Evolutionary conservation across 1,284 basidiomycete species (phyloP).

Genomic region (Hemileia vastatrix): DNA sequence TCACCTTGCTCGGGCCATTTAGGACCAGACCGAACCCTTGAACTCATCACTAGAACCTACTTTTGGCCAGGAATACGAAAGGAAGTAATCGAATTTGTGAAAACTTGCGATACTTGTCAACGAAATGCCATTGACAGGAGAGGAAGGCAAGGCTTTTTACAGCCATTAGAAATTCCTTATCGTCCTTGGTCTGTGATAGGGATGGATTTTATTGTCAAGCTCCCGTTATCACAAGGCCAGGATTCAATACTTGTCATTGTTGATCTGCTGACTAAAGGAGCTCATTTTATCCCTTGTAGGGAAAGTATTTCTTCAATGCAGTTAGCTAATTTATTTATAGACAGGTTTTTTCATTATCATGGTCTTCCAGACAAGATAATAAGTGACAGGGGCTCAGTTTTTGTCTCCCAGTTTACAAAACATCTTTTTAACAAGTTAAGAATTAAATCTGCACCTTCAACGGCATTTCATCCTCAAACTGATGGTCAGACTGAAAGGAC

Average conservation of each 20-base stretch:
- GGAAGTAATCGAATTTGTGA: not conserved
- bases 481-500: constrained; percentile 5
- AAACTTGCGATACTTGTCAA: constrained; percentile 6
- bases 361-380: constrained; percentile 2
- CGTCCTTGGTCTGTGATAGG: constrained; percentile 24
- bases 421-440: not conserved
- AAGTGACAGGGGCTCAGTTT: not conserved
- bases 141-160: not conserved
- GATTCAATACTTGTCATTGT: constrained; percentile 34
- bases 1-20: not conserved
- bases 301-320: not conserved
- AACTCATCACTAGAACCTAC: not conserved
- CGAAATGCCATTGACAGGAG: not conserved
- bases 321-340: constrained; percentile 2
- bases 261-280: constrained; percentile 24
- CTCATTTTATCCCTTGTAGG: constrained; percentile 2
- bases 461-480: constrained; percentile 11
- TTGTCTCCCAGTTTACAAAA: not conserved
- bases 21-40: not conserved
- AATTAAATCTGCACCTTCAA: not conserved
- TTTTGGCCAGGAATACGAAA: constrained; percentile 3
- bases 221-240: constrained; percentile 12
- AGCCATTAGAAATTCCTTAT: not conserved
- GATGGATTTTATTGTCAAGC: constrained; percentile 28
- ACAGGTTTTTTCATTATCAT: not conserved